A percentile compares a stretch with the other conserved stretches of the same genome.
These are phyloP conservation scores for Paraconiothyrium brasiliense DNA, from an alignment of 2,329 filamentous ascomycete genomes.

Conservation along the genomic window DNA sequence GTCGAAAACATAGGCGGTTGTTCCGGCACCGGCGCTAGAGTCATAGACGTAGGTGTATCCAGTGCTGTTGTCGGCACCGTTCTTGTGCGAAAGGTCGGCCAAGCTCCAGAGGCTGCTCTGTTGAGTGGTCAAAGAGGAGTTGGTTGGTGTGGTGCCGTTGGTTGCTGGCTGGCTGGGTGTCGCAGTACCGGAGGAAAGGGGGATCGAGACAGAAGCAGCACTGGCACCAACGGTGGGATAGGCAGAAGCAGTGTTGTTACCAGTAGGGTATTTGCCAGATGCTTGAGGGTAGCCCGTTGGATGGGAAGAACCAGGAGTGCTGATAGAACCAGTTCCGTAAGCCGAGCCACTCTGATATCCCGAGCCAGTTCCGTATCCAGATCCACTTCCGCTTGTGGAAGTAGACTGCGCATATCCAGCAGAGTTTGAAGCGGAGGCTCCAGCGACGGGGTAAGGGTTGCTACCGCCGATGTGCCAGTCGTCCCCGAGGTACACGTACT, in stretches of 20 bases:
- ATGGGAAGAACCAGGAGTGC: neutral
- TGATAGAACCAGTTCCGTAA: neutral
- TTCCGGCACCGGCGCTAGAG: slow-evolving; percentile 16
- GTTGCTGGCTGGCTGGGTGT: slow-evolving; percentile 10
- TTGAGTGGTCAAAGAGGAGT: slow-evolving; percentile 3
- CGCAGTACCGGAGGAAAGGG: neutral
- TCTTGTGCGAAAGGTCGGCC: slow-evolving; percentile 26
- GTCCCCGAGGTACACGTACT: slow-evolving; percentile 14
- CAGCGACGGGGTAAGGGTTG: slow-evolving; percentile 11
- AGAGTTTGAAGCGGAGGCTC: neutral
- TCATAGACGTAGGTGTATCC: slow-evolving; percentile 22
- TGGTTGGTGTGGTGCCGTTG: slow-evolving; percentile 12
- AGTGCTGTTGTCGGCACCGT: neutral
- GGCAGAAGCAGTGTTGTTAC: slow-evolving; percentile 1
- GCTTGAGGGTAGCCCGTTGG: neutral
- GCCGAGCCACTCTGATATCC: neutral
- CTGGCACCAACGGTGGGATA: neutral
- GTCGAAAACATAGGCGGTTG: slow-evolving; percentile 68
- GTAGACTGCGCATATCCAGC: neutral
- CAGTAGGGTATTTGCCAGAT: neutral
- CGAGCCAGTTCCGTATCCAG: neutral
- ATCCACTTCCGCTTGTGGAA: neutral
- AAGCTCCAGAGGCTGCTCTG: slow-evolving; percentile 20
- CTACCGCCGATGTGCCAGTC: neutral
- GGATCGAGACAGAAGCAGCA: neutral